Evolutionary conservation across 2,329 filamentous ascomycete species (phyloP), one percentile per base, ranked within the genome.

Genomic region (Clathrospora elynae): DNA sequence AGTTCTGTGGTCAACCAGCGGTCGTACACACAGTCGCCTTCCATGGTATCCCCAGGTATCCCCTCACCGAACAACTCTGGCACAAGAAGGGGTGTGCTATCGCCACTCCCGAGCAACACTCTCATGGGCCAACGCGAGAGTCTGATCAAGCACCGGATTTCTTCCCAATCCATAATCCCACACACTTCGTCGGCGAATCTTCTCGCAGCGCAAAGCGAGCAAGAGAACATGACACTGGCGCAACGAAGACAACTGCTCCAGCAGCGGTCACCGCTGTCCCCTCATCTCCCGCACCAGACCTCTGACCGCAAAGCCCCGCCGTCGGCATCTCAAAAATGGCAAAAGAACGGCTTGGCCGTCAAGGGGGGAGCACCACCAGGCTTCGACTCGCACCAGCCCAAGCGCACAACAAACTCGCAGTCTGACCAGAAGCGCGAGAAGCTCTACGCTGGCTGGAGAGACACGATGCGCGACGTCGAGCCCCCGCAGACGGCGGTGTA

Each of bases 171-270:
- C 0, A 68, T 74, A 55, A 66, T 55, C 8, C 61, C 67, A 17
- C 49, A 57, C 11, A 28, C 61, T 2, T 64, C 67, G 1, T 56
- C 57, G 0, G 47, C 65, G 4, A 64, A 62, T 24, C 51, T 67
- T 7, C 44, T 58, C 12, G 51, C 42, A 12, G 55, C 49, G 28
- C 42, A 50, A 47, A 26, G 31, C 54, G 46, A 65, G 55, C 73
- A 78, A 1, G 88, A 91, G 47, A 81, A 90, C 42, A 76, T 92
- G 53, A 85, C 88, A 0, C 76, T 93, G 12, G 86, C 82, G 28
- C 81, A 87, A 57, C 83, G 87, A 38, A 61, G 67, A 48, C 61
- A 63, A 11, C 38, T 70, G 11, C 63, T 75, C 8, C 68, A 73
- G 46, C 49, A 61, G 12, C 62, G 69, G 18, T 58, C 63, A 28